Base-by-base conservation (phyloP, 208 protist species). In the Trypanosoma scelopori region DNA sequence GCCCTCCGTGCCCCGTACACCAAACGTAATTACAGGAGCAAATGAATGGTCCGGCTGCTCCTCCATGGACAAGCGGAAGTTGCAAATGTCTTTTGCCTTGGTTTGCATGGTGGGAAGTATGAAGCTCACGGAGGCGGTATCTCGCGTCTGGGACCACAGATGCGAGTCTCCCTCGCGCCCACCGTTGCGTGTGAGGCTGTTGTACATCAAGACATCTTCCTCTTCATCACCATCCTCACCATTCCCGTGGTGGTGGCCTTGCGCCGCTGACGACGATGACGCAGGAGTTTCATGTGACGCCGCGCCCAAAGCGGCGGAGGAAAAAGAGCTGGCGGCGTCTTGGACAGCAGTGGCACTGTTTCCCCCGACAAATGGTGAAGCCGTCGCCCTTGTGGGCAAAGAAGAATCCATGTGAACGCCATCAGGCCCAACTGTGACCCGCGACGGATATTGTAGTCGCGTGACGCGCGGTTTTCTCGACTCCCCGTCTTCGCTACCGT, bases 101-200 rank as follows among this genome's bases (percentile, higher is more conserved):
- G 70, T 85, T 0, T 65, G 55, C 68, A 70, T 65, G 16, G 56
- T 70, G 22, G 88, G 88, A 2, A 94, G 61, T 27, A 90, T 66
- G 64, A 94, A 89, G 46, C 71, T 81, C 5, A 94, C 78, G 0
- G 74, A 80, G 11, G 73, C 76, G 1, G 76, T 85, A 51, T 94
- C 88, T 25, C 77, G 43, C 4, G 82, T 86, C 58, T 94, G 88
- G 16, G 83, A 62, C 83, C 84, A 94, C 50, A 87, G 71, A 60
- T 94, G 83, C 16, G 79, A 77, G 0, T 73, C 25, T 1, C 78
- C 76, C 27, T 94, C 81, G 15, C 76, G 71, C 3, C 81, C 82
- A 18, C 87, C 88, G 60, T 90, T 91, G 7, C 75, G 67, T 22
- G 69, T 85, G 0, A 94, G 72, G 18, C 76, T 82, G 20, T 70